Base-by-base conservation (phyloP, 2,329 filamentous ascomycete species). In the Pseudofabraea citricarpa region DNA sequence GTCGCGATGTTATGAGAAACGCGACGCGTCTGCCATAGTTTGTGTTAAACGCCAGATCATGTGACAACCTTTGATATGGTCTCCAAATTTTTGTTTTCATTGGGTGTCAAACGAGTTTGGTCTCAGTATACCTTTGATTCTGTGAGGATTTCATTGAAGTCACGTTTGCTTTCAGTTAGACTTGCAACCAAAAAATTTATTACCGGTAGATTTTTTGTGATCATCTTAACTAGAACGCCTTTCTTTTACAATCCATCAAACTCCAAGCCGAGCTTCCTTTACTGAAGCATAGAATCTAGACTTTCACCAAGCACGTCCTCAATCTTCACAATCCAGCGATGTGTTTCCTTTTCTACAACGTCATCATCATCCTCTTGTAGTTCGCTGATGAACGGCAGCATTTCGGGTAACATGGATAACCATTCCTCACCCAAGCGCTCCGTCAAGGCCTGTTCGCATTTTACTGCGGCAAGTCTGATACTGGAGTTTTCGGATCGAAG, bases 351-450 rank as follows among this genome's bases (percentile, higher is more conserved):
- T 70, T 98, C 93, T 19, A 98, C 91, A 21, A 77, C 75, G 68
- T 97, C 93, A 60, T 97, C 90, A 54, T 97, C 93, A 62, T 98
- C 93, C 61, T 98, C 93, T 68, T 95, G 85, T 58, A 95, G 65
- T 70, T 98, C 93, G 58, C 88, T 94, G 56, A 99, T 95, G 52
- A 91, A 88, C 16, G 94, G 91, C 62, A 98, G 69, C 85, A 96
- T 97, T 75, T 98, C 93, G 0, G 91, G 89, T 60, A 97, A 65
- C 70, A 94, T 77, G 1, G 83, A 79, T 47, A 98, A 68, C 93
- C 93, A 98, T 61, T 98, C 93, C 63, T 97, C 90, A 46, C 90
- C 90, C 20, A 97, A 68, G 37, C 79, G 74, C 54, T 86, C 81
- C 10, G 90, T 94, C 50, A 97, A 71, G 12, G 76, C 78, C 60